These are phyloP conservation scores for Yarrowia yakushimensis DNA, from an alignment of 805 yeast genomes.

Conservation along the genomic window DNA sequence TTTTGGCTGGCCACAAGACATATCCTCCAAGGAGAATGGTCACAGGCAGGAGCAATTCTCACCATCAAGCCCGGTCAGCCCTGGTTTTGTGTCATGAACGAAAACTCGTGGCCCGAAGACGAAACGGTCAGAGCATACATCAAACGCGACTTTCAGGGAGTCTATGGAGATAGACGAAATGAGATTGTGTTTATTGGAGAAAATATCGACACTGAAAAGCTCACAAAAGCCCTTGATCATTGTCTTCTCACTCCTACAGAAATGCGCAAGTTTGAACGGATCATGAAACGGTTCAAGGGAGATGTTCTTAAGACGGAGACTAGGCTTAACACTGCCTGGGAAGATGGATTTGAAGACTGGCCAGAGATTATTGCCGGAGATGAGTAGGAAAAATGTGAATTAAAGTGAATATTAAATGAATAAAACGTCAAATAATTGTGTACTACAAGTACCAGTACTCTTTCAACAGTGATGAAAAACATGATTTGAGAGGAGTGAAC, in stretches of 20 bases:
- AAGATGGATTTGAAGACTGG: slow-evolving; percentile 49
- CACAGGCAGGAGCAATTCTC: slow-evolving; percentile 45
- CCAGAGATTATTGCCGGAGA: slow-evolving; percentile 27
- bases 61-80: slow-evolving; percentile 45
- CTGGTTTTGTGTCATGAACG: slow-evolving; percentile 43
- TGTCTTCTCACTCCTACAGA: slow-evolving; percentile 45
- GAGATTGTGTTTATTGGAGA: slow-evolving; percentile 48
- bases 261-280: slow-evolving; percentile 35
- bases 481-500: too few species aligned
- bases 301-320: slow-evolving; percentile 39
- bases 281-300: slow-evolving; percentile 33
- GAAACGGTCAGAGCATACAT: slow-evolving; percentile 38
- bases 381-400: slow-evolving; percentile 9
- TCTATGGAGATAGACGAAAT: slow-evolving; percentile 46
- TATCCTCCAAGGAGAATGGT: slow-evolving; percentile 46
- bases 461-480: too few species aligned
- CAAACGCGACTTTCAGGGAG: slow-evolving; percentile 41
- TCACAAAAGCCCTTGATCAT: slow-evolving; percentile 39
- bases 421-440: too few species aligned
- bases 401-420: background rate
- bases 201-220: slow-evolving; percentile 35
- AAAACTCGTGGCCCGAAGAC: slow-evolving; percentile 39
- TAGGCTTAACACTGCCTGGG: slow-evolving; percentile 33
- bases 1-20: slow-evolving; percentile 46
- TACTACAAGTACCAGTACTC: too few species aligned